A percentile compares a stretch with the other conserved stretches of the same genome.
These are phyloP conservation scores for Zymoseptoria tritici DNA, from an alignment of 2,329 filamentous ascomycete genomes.

Conservation along the genomic window DNA sequence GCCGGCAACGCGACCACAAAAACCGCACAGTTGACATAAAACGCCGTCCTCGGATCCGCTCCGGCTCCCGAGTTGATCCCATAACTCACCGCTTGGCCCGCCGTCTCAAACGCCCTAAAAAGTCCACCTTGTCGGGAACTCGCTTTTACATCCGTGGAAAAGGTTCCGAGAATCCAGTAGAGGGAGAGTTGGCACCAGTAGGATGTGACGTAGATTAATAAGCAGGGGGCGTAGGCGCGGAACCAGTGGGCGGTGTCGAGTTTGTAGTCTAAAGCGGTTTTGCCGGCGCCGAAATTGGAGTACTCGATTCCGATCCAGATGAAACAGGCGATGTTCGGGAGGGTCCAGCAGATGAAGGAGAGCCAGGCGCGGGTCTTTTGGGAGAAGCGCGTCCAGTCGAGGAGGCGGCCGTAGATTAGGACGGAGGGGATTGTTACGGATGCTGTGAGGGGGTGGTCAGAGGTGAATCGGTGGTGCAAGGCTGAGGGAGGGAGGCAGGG, in stretches of 20 bases:
- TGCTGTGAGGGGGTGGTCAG: background rate
- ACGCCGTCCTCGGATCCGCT: slow-evolving; percentile 4
- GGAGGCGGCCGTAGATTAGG: slow-evolving; percentile 17
- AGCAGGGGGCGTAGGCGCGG: slow-evolving; percentile 18
- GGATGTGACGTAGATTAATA: slow-evolving; percentile 19
- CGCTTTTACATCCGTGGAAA: slow-evolving; percentile 30
- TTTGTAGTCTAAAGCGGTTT: slow-evolving; percentile 12
- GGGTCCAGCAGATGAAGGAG: slow-evolving; percentile 24
- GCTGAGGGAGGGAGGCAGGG: no score
- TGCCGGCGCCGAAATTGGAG: slow-evolving; percentile 3
- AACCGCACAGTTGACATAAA: slow-evolving; percentile 15
- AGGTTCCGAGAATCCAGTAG: slow-evolving; percentile 34
- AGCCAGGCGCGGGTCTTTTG: slow-evolving; percentile 25
- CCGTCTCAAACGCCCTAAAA: slow-evolving; percentile 34
- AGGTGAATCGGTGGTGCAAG: no score
- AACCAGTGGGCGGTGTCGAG: slow-evolving; percentile 10
- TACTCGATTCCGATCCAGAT: slow-evolving; percentile 28
- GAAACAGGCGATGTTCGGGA: slow-evolving; percentile 26
- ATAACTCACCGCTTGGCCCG: slow-evolving; percentile 38
- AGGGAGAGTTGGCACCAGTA: slow-evolving; percentile 22
- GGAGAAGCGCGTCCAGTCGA: slow-evolving; percentile 26
- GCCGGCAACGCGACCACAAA: slow-evolving; percentile 14
- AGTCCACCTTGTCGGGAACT: slow-evolving; percentile 26
- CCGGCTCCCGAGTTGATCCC: slow-evolving; percentile 16
- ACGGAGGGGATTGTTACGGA: slow-evolving; percentile 19